Base-by-base conservation (phyloP, 225 moss, liverwort and hornwort genomes). In the Polytrichum commune region DNA sequence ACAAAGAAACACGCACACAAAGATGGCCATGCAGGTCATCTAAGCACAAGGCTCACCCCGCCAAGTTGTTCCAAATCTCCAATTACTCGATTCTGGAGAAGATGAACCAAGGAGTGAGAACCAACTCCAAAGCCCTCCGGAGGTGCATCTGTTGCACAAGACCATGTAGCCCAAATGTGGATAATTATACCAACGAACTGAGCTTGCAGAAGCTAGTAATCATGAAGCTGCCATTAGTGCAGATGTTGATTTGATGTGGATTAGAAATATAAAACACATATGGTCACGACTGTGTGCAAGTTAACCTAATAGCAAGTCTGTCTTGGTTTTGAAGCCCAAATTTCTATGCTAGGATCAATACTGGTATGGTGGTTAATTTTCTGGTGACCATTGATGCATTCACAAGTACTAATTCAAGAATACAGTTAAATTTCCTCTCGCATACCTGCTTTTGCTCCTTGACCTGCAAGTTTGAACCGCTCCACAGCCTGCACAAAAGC, bases 401-500 rank as follows among this genome's bases (percentile, higher is more conserved):
- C 13, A 46, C 46, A 0, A 46, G 46, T 46, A 46, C 46, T 13
- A 46, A 16, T 46, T 2, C 46, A 13, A 35, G 46, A 46, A 0
- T 16, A 46, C 16, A 16, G 13, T 9, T 35, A 8, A 35, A 9
- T 2, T 35, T 9, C 35, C 35, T 46, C 62, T 35, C 61, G 25
- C 74, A 73, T 30, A 83, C 86, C 89, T 54, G 65, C 76, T 55
- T 55, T 70, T 69, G 69, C 22, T 75, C 76, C 89, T 67, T 73
- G 78, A 62, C 92, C 93, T 35, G 96, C 92, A 72, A 66, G 75
- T 81, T 86, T 93, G 30, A 96, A 93, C 56, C 93, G 89, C 67
- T 83, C 89, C 10, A 93, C 69, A 54, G 96, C 96, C 93, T 96
- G 90, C 80, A 76, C 25, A 72, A 72, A 66, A 70, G 55, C 27